Percentiles rank a stretch among this genome's conserved stretches.
These are phyloP conservation scores for Garcia nutans DNA, from an alignment of 345 rosid species.

Conservation along the genomic window DNA sequence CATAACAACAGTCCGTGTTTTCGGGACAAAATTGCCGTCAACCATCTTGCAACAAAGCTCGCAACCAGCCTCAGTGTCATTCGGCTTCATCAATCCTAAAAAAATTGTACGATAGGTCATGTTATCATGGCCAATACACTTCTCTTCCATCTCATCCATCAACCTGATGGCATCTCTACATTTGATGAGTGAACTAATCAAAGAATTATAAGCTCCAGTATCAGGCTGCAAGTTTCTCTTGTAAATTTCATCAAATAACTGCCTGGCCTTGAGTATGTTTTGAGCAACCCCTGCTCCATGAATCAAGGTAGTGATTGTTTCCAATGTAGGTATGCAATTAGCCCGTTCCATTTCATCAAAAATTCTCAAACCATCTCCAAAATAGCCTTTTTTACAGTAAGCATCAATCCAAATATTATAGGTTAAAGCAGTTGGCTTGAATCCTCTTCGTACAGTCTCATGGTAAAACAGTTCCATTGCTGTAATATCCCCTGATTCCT, in stretches of 20 bases:
- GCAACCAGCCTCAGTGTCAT: constrained; percentile 47
- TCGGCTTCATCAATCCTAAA: constrained; percentile 61
- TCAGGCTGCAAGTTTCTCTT: constrained; percentile 52
- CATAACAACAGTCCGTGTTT: constrained; percentile 71
- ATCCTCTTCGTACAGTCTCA: constrained; percentile 74
- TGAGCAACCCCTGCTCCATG: constrained; percentile 75
- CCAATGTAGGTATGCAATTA: constrained; percentile 41
- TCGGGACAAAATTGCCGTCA: constrained; percentile 53
- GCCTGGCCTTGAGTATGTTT: constrained; percentile 54
- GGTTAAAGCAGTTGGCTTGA: constrained; percentile 52
- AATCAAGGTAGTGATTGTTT: constrained; percentile 76
- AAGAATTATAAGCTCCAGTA: constrained; percentile 71
- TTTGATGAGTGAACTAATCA: constrained; percentile 55
- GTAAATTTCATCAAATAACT: constrained; percentile 63
- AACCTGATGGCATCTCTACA: constrained; percentile 56
- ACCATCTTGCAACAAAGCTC: constrained; percentile 60
- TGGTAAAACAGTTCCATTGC: constrained; percentile 79
- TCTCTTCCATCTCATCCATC: constrained; percentile 76
- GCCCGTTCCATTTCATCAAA: constrained; percentile 67
- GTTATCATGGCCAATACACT: constrained; percentile 48
- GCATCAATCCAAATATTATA: constrained; percentile 72
- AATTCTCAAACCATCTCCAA: constrained; percentile 70
- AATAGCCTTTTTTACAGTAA: constrained; percentile 71
- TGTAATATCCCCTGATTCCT: constrained; percentile 70
- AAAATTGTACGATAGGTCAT: constrained; percentile 69